Percentiles rank a stretch among this genome's conserved stretches.
Conservation (phyloP, 805 yeast species). For the Candida parachauliodes region DNA sequence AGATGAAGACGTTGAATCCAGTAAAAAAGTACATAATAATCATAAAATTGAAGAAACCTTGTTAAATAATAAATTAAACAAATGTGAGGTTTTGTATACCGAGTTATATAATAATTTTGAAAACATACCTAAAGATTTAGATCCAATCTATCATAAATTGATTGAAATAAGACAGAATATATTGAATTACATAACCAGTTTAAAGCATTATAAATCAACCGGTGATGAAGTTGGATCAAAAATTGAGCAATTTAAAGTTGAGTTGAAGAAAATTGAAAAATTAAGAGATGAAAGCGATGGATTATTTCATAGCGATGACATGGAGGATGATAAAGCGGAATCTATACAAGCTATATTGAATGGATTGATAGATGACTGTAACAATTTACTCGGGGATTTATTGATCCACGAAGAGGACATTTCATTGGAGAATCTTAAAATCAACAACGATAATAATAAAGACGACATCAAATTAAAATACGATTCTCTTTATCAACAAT, state of each 20-base stretch:
- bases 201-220: slow-evolving; percentile 8
- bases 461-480: slow-evolving; percentile 12
- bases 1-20: slow-evolving; percentile 13
- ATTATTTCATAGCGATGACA: slow-evolving; percentile 41
- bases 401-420: slow-evolving; percentile 9
- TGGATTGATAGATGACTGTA: slow-evolving; percentile 81
- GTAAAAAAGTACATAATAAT: slow-evolving; percentile 11
- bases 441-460: background rate
- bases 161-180: slow-evolving; percentile 62
- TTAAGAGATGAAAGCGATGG: slow-evolving; percentile 49
- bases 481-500: slow-evolving; percentile 59
- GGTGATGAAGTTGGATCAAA: slow-evolving; percentile 11
- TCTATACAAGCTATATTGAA: slow-evolving; percentile 50
- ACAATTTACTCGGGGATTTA: slow-evolving; percentile 64
- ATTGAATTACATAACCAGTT: slow-evolving; percentile 33
- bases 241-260: slow-evolving; percentile 18
- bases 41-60: slow-evolving; percentile 56
- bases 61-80: slow-evolving; percentile 61
- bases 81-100: slow-evolving; percentile 56
- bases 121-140: slow-evolving; percentile 38
- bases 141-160: slow-evolving; percentile 51
- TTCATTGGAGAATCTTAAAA: slow-evolving; percentile 2
- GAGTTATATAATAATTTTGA: slow-evolving; percentile 51
- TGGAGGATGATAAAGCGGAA: slow-evolving; percentile 9
- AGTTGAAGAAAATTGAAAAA: slow-evolving; percentile 26